These are phyloP conservation scores for Casaregolazyma suthepensis DNA, from an alignment of 1,139 yeast genomes.

Conservation along the genomic window DNA sequence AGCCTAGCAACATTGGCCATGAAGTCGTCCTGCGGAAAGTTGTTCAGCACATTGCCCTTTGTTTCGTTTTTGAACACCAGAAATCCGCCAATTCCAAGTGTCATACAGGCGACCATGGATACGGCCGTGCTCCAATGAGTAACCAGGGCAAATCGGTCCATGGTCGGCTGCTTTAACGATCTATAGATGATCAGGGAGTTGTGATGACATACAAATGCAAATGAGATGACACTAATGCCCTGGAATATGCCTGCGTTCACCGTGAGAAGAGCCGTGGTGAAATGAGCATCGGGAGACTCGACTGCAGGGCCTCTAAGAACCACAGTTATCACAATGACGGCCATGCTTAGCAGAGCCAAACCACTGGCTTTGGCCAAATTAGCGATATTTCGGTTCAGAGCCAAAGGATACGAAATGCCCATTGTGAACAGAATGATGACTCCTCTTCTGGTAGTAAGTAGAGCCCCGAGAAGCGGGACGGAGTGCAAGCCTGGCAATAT, in stretches of 20 bases:
- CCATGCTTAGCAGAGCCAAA: conserved; percentile 80
- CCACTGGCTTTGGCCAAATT: conserved; percentile 85
- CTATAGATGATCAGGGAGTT: conserved; percentile 85
- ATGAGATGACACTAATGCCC: conserved; percentile 86
- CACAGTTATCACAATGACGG: conserved; percentile 67
- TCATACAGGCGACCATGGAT: conserved; percentile 71
- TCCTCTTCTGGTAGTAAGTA: conserved; percentile 58
- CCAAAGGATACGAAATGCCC: conserved; percentile 75
- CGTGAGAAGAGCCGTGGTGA: conserved; percentile 46
- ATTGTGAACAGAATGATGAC: conserved; percentile 65
- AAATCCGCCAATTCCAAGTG: conserved; percentile 78
- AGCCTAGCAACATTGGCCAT: conserved; percentile 77
- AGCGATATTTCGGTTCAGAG: conserved; percentile 74
- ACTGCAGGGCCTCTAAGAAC: conserved; percentile 66
- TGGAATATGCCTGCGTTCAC: conserved; percentile 68
- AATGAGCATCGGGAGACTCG: conserved; percentile 34
- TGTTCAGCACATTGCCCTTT: conserved; percentile 81
- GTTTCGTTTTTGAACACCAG: conserved; percentile 70
- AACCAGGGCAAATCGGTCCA: conserved; percentile 64
- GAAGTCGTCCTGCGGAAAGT: conserved; percentile 67
- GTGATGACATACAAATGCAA: conserved; percentile 93
- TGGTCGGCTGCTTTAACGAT: conserved; percentile 68
- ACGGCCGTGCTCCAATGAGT: conserved; percentile 82
- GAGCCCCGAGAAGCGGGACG: conserved; percentile 41
- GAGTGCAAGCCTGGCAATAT: conserved; percentile 49